These are phyloP conservation scores for Candida tropicalis DNA, from an alignment of 1,139 yeast genomes.

Conservation along the genomic window DNA sequence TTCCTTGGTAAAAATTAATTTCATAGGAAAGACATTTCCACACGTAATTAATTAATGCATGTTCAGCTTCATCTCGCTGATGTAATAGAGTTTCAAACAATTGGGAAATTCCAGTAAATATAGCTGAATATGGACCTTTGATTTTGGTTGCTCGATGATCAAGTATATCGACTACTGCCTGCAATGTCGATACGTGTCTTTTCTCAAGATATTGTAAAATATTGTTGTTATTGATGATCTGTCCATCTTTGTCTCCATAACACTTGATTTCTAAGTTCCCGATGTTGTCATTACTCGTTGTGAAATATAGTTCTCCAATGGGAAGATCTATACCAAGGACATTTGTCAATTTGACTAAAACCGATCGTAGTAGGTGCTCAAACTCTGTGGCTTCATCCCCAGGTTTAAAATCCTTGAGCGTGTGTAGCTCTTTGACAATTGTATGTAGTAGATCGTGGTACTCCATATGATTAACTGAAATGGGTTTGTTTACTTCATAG, in stretches of 20 bases:
- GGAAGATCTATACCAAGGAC: slow-evolving; percentile 8
- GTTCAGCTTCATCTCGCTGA: slow-evolving; percentile 26
- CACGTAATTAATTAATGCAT: slow-evolving; percentile 22
- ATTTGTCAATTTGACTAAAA: slow-evolving; percentile 17
- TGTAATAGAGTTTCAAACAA: slow-evolving; percentile 25
- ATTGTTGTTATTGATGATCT: slow-evolving; percentile 3
- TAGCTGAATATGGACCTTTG: slow-evolving; percentile 22
- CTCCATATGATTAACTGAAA: slow-evolving; percentile 4
- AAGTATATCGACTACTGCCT: slow-evolving; percentile 10
- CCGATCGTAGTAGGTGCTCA: slow-evolving; percentile 19
- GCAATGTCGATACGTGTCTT: slow-evolving; percentile 5
- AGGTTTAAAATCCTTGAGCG: slow-evolving; percentile 20
- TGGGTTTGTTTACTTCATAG: too few species aligned
- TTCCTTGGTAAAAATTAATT: slow-evolving; percentile 19
- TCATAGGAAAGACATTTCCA: slow-evolving; percentile 27
- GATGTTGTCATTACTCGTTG: slow-evolving; percentile 10
- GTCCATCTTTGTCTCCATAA: neutral
- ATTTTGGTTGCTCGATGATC: slow-evolving; percentile 23
- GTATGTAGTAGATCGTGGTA: slow-evolving; percentile 23
- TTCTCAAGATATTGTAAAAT: slow-evolving; percentile 6
- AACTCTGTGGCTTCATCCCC: slow-evolving; percentile 17
- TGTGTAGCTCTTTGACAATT: slow-evolving; percentile 26
- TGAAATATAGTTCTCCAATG: slow-evolving; percentile 2
- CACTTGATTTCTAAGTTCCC: slow-evolving; percentile 10
- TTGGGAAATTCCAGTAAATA: slow-evolving; percentile 23